phyloP scores from a whole-genome alignment of 2,329 filamentous ascomycete genomes.

The Aureobasidium leucospermi region DNA sequence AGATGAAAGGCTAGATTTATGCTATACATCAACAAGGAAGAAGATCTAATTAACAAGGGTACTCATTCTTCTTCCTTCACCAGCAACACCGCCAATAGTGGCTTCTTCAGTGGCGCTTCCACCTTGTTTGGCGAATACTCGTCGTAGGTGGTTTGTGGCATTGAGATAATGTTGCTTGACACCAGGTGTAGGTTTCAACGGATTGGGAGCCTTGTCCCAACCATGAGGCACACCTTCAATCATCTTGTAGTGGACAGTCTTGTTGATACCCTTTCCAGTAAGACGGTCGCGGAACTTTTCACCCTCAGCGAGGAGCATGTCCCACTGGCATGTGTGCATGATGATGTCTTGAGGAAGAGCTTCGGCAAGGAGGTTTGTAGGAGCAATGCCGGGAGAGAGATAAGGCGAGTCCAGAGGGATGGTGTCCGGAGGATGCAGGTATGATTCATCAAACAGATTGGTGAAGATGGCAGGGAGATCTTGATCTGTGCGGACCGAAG shows the following conservation, averaged over 20 bases:
- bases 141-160: constrained; percentile 45
- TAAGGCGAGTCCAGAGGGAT: constrained; percentile 51
- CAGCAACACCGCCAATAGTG: neutral
- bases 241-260: constrained; percentile 52
- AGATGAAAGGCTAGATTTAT: neutral
- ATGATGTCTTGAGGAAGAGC: constrained; percentile 52
- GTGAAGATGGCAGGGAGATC: constrained; percentile 45
- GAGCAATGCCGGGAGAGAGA: constrained; percentile 51
- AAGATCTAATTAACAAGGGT: constrained; percentile 4
- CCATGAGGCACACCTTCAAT: constrained; percentile 54
- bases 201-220: constrained; percentile 62
- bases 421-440: constrained; percentile 34
- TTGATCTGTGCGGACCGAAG: constrained; percentile 46
- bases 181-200: constrained; percentile 44
- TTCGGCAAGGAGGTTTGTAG: constrained; percentile 44
- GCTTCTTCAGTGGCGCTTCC: neutral
- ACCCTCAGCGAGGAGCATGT: constrained; percentile 58
- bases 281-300: constrained; percentile 56
- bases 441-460: constrained; percentile 46
- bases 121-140: constrained; percentile 30
- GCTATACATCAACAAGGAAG: neutral
- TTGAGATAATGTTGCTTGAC: constrained; percentile 48
- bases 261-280: constrained; percentile 28
- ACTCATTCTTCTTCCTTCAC: constrained; percentile 9
- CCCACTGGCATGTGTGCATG: constrained; percentile 58